Percentiles rank a stretch among this genome's conserved stretches.
Evolutionary conservation across 768 basidiomycete species (phyloP).

Genomic region (Cystobasidium tubakii): DNA sequence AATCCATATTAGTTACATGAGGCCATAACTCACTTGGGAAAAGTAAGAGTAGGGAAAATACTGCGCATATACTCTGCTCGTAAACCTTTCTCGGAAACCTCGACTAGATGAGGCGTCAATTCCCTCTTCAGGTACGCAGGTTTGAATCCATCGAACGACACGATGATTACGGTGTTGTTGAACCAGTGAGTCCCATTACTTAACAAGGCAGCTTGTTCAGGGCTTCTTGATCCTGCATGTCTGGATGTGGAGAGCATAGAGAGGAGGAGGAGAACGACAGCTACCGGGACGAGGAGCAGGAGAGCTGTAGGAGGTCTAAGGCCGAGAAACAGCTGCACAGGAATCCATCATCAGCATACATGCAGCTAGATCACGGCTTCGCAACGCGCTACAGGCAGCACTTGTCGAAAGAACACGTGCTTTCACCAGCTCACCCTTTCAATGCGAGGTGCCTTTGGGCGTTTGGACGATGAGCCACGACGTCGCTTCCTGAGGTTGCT

Average conservation of each 20-base stretch:
- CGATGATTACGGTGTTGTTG: slow-evolving; percentile 57
- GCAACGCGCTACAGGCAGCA: no score
- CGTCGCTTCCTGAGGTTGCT: background rate
- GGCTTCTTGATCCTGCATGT: background rate
- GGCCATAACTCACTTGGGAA: slow-evolving; percentile 62
- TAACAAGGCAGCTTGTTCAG: background rate
- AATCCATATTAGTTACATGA: no score
- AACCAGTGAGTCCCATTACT: slow-evolving; percentile 14
- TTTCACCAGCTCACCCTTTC: background rate
- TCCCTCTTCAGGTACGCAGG: slow-evolving; percentile 83
- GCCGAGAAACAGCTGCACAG: slow-evolving; percentile 3
- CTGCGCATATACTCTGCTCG: slow-evolving; percentile 80
- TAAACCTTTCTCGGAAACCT: slow-evolving; percentile 73
- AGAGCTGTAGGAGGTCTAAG: background rate
- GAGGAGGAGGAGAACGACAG: background rate
- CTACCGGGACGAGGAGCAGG: background rate
- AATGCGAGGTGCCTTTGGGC: background rate
- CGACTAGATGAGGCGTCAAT: slow-evolving; percentile 72
- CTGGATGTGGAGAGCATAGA: background rate
- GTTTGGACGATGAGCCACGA: background rate
- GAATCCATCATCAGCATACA: background rate
- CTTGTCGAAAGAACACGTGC: background rate
- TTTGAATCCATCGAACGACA: slow-evolving; percentile 82
- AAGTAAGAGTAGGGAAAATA: slow-evolving; percentile 83
- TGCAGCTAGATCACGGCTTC: background rate